Base-by-base conservation (phyloP, 228 moss, liverwort and hornwort genomes). In the Sphagnum magellanicum region DNA sequence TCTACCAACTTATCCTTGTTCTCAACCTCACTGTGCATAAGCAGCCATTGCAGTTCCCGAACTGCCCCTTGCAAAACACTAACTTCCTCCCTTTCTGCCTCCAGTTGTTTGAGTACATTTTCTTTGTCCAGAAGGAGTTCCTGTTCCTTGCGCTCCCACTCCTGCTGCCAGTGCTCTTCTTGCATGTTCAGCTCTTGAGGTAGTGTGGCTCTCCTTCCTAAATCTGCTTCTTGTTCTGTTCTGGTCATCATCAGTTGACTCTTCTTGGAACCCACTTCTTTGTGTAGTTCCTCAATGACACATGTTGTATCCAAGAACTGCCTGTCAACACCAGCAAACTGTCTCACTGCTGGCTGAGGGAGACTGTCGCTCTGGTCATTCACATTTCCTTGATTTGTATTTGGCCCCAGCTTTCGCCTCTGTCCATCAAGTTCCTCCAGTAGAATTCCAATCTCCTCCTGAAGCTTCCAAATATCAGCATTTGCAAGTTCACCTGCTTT, bases 41-140 rank as follows among this genome's bases (percentile, higher is more conserved):
- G 69, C 4, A 72, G 76, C 88, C 90, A 93, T 73, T 88, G 86
- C 68, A 90, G 61, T 71, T 93, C 93, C 70, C 76, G 74, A 53
- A 88, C 67, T 60, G 76, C 74, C 68, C 88, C 88, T 72, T 86
- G 88, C 63, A 90, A 77, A 58, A 72, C 69, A 65, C 74, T 78
- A 50, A 74, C 77, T 69, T 93, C 88, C 62, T 74, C 84, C 57
- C 72, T 72, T 75, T 84, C 74, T 46, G 65, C 65, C 66, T 79
- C 74, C 50, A 73, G 65, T 51, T 74, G 68, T 72, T 74, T 81
- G 67, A 80, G 79, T 62, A 84, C 11, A 5, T 71, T 78, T 64
- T 88, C 84, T 69, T 83, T 84, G 53, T 79, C 78, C 8, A 8
- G 55, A 6, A 67, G 9, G n/a, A 81, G 75, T 49, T 76, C 75